Percentiles rank a stretch among this genome's conserved stretches.
Evolutionary conservation across 768 basidiomycete genomes (phyloP).

Genomic region (Russula lepida): DNA sequence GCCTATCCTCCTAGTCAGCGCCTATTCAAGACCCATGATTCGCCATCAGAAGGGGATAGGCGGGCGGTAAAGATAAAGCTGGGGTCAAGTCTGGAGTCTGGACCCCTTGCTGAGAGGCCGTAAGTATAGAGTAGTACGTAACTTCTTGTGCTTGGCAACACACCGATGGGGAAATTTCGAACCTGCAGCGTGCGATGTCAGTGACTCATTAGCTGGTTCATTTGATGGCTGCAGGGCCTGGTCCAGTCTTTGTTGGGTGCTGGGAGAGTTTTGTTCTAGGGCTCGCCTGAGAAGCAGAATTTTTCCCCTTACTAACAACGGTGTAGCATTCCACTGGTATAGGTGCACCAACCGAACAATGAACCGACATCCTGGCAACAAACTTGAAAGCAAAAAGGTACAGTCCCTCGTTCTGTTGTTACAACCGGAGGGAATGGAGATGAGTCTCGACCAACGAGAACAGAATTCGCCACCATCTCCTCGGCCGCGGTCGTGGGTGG

Average conservation of each 20-base stretch:
- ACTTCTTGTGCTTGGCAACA: neutral
- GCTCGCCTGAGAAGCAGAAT: neutral
- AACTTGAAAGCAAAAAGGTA: neutral
- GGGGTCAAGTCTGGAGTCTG: neutral
- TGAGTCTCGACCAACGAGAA: neutral
- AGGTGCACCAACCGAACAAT: neutral
- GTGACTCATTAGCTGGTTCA: too few relatives aligned
- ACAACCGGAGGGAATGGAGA: neutral
- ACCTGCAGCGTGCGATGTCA: neutral
- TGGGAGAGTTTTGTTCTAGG: neutral
- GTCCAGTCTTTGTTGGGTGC: neutral
- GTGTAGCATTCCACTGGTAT: neutral
- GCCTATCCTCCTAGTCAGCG: neutral
- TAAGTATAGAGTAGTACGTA: neutral
- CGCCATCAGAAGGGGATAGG: neutral
- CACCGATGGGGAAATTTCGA: neutral
- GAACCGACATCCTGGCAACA: neutral
- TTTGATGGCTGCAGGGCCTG: neutral
- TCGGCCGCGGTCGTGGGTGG: too few relatives aligned
- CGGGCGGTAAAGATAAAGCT: neutral
- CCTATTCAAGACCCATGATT: neutral
- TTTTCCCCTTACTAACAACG: neutral
- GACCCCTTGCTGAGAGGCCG: neutral
- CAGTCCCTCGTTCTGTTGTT: neutral
- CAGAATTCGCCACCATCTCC: neutral